Evolutionary conservation across 2,329 filamentous ascomycete species (phyloP), one percentile per base, ranked within the genome.

Genomic region (Colletotrichum sp.): DNA sequence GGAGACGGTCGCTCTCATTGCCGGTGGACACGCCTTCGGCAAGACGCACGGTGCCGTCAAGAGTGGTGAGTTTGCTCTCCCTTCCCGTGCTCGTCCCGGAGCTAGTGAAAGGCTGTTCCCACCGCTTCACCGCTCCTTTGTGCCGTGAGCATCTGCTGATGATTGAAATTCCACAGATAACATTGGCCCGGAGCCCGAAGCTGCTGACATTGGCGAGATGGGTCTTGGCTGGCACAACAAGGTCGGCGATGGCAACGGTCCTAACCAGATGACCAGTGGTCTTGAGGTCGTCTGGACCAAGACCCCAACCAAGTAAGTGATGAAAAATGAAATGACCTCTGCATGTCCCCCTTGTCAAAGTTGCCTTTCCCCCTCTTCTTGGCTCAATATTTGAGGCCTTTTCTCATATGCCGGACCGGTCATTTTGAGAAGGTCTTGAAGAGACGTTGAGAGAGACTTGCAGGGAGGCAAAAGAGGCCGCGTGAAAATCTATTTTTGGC

Each of bases 201-300:
- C 86, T 15, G 93, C 93, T 71, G 83, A 84, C 55, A 84, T 96
- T 36, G 91, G 93, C 80, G 83, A 90, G 77, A 93, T 95, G 82
- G 94, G 94, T 77, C 85, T 96, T 13, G 94, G 94, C 79, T 96
- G 94, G 94, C 83, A 84, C 78, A 96, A 92, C 89, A 89, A 86
- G 70, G 87, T 92, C 84, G 88, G 88, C 76, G 86, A 89, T 12
- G 94, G 94, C 80, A 94, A 93, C 81, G 94, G 93, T n/a, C 87
- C 90, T 30, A 88, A 96, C 82, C 89, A 93, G 83, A 95, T 95
- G 86, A 96, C 94, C 78, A 93, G 90, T 79, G 94, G 94, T 68
- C 89, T 96, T 4, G 94, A 96, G 85, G 94, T 96, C 62, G 95
- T 89, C 83, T 96, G 94, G 94, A 95, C 94, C 80, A 92, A 89